A percentile compares a stretch with the other conserved stretches of the same genome.
phyloP scores from a whole-genome alignment of 2,329 filamentous ascomycete genomes.

The Pseudogymnoascus verrucosus region DNA sequence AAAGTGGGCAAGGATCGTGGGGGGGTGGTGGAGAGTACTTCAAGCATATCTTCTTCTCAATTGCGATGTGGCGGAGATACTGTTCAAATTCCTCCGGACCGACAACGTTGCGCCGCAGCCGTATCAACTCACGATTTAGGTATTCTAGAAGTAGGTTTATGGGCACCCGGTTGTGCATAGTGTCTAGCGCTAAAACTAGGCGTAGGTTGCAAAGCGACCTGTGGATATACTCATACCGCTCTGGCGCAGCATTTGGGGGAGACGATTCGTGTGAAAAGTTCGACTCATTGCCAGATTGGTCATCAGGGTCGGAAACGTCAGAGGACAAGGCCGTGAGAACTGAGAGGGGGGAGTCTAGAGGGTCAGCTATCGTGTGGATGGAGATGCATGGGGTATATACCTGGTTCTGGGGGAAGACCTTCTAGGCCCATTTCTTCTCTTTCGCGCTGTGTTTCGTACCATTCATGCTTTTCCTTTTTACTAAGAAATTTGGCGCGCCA shows the following conservation, averaged over 20 bases:
- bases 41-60: background rate
- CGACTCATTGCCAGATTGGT: slow-evolving; percentile 3
- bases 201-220: background rate
- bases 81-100: background rate
- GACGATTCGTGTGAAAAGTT: background rate
- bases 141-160: slow-evolving; percentile 5
- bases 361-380: background rate
- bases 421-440: background rate
- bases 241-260: background rate
- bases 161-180: background rate
- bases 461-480: background rate
- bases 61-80: background rate
- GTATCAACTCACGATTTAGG: background rate
- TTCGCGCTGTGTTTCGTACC: background rate
- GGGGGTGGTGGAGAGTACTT: background rate
- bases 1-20: background rate
- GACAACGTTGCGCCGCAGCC: background rate
- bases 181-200: background rate
- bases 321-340: background rate
- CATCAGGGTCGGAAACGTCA: background rate
- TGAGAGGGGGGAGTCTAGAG: background rate
- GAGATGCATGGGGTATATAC: background rate
- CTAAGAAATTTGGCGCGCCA: slow-evolving; percentile 1
- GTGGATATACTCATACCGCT: slow-evolving; percentile 1
- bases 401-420: background rate